Evolutionary conservation across 2,329 filamentous ascomycete species (phyloP), one percentile per base, ranked within the genome.

Genomic region (Colletotrichum tropicale): DNA sequence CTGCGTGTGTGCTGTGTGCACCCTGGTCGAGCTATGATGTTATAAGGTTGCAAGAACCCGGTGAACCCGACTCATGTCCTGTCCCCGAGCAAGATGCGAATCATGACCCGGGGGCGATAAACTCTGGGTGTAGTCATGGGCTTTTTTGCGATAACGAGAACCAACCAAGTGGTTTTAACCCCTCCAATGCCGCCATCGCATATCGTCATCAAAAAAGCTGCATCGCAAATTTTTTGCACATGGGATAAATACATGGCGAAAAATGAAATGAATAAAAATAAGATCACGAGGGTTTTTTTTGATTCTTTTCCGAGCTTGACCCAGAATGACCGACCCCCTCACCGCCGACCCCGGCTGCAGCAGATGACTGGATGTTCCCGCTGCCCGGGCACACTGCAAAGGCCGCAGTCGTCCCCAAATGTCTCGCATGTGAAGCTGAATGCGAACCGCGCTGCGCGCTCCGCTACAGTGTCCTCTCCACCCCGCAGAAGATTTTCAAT

Each of bases 361-460:
- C 21, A 21, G 43, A 52, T 38, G 36, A 38, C 18, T 52, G n/a
- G 43, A 52, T 52, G 43, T 0, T 58, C 55, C n/a, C 43, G n/a
- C 43, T 52, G 38, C 38, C 38, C 38, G 9, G 18, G 38, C 18
- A n/a, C 38, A 12, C 38, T 48, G 38, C 38, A 48, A 52, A 21
- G 43, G 43, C 43, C 43, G 43, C 64, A 38, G 64, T 55, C 64
- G 64, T 66, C n/a, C 32, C 43, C 38, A 52, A 36, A 48, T 75
- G 73, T 75, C 73, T 75, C 70, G 73, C 73, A 75, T 73, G 70
- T 73, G 34, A 72, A 68, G 73, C 73, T 75, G 73, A 73, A 75
- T 75, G 72, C 72, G 24, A 61, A 65, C 61, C 28, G 43, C 43
- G 43, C 43, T 52, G 43, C n/a, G 43, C 43, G 43, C 43, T 52